Conservation (phyloP, 345 rosid species). For the Camelina laxa region DNA sequence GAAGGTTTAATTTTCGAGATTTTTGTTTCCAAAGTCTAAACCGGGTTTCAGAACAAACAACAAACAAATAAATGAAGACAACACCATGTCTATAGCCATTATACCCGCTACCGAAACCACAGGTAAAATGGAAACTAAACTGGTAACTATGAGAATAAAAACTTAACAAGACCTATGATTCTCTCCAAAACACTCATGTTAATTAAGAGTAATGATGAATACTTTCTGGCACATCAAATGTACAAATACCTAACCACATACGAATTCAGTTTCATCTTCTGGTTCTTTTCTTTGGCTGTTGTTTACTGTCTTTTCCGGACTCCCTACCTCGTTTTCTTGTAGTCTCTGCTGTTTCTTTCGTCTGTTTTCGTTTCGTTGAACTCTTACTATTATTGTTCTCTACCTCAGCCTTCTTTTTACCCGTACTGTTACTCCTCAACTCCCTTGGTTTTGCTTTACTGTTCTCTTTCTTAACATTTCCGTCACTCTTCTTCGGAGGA, state of each 20-base stretch:
- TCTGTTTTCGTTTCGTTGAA: conserved; percentile 49
- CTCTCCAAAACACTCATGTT: conserved; percentile 20
- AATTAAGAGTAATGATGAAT: conserved; percentile 18
- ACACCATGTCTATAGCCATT: conserved; percentile 11
- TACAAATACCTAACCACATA: conserved; percentile 34
- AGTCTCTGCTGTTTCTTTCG: conserved; percentile 47
- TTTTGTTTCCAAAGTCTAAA: neutral
- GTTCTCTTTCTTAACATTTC: conserved; percentile 42
- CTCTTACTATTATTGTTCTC: conserved; percentile 41
- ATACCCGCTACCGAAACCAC: neutral
- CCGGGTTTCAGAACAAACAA: neutral
- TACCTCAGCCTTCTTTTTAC: conserved; percentile 47
- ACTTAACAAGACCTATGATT: conserved; percentile 27
- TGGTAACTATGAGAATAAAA: conserved; percentile 11
- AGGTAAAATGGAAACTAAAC: conserved; percentile 16
- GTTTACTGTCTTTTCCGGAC: conserved; percentile 40
- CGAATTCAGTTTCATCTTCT: conserved; percentile 32
- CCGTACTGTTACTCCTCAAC: conserved; percentile 44
- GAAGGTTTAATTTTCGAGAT: neutral
- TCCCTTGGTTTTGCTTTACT: conserved; percentile 52
- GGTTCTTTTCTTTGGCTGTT: conserved; percentile 51
- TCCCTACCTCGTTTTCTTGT: conserved; percentile 62
- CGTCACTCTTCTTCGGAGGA: conserved; percentile 41
- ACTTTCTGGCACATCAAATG: conserved; percentile 27
- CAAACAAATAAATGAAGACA: conserved; percentile 4